Evolutionary conservation across 805 yeast species (phyloP), one percentile per base, ranked within the genome.

Genomic region (Metschnikowia shivogae): DNA sequence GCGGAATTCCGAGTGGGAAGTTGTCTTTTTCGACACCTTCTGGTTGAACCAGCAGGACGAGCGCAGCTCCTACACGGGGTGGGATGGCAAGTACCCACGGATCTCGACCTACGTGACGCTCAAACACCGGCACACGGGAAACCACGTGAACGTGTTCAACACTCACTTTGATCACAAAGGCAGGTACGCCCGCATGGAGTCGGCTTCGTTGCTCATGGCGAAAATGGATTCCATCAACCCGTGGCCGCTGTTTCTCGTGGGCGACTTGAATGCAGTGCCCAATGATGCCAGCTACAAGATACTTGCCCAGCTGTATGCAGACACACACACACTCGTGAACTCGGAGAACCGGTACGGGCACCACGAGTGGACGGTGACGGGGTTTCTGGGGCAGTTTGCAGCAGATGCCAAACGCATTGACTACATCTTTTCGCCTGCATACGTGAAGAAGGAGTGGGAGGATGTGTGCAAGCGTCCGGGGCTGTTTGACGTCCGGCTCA

Each of bases 161-260:
- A 52, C 58, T 11, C 59, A 56, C 28, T 52, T 55, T 26, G 59
- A 56, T 45, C 60, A 56, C 24, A 35, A 41, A 37, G 60, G 59
- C 20, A 7, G 19, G 3, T 30, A 19, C 11, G 46, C 60, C 3
- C 43, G 54, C 4, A n/a, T 29, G 10, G 48, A 49, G 29, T 37
- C 53, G 12, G 57, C 55, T 7, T 11, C 19, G 24, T 33, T 50
- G 20, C 32, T 56, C 12, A 24, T 41, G 34, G 27, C 17, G 8
- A 40, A 40, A 24, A 48, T 54, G 52, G 27, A 31, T 13, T 12
- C 24, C 10, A 29, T 50, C 35, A 58, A 58, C 47, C 33, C 42
- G 19, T 65, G 70, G 69, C 69, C 69, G 20, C 59, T 66, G 42
- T 58, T 65, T 36, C 42, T 65, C 32, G 35, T 55, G 37, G 69